Conservation (phyloP, 441 rosid genomes). For the Adansonia grandidieri region DNA sequence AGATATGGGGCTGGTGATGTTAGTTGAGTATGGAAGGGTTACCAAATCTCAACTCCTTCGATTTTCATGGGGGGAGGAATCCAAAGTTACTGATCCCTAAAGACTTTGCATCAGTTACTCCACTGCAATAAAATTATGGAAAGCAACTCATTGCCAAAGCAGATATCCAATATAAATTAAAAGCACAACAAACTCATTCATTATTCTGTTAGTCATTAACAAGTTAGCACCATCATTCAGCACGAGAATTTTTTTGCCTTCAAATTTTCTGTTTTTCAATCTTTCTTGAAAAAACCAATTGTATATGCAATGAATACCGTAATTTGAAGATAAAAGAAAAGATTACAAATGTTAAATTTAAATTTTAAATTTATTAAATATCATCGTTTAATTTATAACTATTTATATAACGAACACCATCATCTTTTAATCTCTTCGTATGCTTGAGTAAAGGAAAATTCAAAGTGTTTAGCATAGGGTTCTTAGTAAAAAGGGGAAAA, state of each 20-base stretch:
- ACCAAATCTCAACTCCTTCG: slow-evolving; percentile 49
- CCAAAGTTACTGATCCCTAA: slow-evolving; percentile 42
- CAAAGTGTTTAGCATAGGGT: neutral
- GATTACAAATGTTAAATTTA: no score
- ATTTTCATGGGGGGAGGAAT: slow-evolving; percentile 39
- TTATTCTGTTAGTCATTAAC: neutral
- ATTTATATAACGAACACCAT: no score
- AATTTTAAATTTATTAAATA: neutral
- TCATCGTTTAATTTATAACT: neutral
- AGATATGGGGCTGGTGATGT: slow-evolving; percentile 26
- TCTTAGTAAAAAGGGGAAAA: neutral
- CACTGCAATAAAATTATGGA: slow-evolving; percentile 8
- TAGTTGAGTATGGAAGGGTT: slow-evolving; percentile 29
- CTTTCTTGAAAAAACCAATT: neutral
- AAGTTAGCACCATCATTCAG: neutral
- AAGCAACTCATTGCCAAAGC: slow-evolving; percentile 1
- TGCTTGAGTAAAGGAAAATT: neutral
- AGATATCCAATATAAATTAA: neutral
- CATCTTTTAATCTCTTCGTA: neutral
- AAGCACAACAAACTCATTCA: neutral
- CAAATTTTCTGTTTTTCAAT: neutral
- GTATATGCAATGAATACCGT: neutral
- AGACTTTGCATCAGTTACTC: slow-evolving; percentile 27
- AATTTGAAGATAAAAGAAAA: neutral
- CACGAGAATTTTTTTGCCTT: neutral